These are phyloP conservation scores for Penicillium macrosclerotiorum DNA, from an alignment of 495 filamentous ascomycete genomes.

Conservation along the genomic window DNA sequence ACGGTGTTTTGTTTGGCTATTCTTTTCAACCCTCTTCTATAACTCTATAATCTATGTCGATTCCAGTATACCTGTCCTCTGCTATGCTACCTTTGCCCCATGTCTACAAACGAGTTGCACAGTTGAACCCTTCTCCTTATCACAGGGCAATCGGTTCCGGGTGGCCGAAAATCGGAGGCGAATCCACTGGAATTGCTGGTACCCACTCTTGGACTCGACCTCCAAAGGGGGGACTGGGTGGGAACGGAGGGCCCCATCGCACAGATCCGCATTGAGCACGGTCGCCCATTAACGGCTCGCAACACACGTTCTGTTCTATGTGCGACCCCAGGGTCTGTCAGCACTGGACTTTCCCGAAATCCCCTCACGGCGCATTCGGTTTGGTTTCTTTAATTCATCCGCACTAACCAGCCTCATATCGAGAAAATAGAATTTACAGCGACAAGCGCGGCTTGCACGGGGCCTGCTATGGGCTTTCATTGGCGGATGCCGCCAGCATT, in stretches of 20 bases:
- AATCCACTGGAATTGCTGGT: neutral
- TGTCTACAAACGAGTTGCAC: no score
- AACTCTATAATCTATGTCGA: no score
- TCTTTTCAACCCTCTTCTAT: no score
- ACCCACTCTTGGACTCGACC: slow-evolving; percentile 1
- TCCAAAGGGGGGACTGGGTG: neutral
- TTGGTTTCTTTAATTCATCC: no score
- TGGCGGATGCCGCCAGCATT: slow-evolving; percentile 2
- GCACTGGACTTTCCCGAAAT: neutral
- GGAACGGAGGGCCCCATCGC: neutral
- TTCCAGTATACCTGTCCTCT: no score
- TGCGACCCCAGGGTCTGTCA: no score
- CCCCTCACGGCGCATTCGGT: no score
- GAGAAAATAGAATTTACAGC: slow-evolving; percentile 4
- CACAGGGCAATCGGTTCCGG: neutral
- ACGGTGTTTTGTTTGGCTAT: no score
- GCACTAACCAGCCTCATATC: neutral
- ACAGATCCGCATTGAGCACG: neutral
- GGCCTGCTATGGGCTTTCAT: neutral
- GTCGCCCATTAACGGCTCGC: no score
- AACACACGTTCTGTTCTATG: neutral
- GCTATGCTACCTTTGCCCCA: no score
- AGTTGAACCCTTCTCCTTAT: no score
- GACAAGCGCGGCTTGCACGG: slow-evolving; percentile 15
- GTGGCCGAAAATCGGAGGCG: slow-evolving; percentile 14